Conservation (phyloP, 202 grass and related monocot species). For the Zizania palustris region DNA sequence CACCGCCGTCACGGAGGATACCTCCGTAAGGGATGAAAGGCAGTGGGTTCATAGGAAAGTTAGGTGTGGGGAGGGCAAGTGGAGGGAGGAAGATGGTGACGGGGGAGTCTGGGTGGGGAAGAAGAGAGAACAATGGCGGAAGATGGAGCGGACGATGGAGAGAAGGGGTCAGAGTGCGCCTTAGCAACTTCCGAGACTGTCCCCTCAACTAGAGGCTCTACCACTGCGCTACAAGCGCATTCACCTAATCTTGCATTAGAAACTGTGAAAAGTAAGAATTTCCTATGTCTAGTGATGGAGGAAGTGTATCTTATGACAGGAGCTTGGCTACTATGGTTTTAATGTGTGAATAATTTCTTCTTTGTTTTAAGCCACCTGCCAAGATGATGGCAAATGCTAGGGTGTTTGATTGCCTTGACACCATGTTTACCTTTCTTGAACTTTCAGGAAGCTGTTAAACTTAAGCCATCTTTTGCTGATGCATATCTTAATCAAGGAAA, state of each 20-base stretch:
- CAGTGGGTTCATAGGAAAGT: too few species aligned
- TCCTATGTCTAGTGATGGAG: background rate
- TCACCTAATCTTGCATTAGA: background rate
- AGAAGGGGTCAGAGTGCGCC: too few species aligned
- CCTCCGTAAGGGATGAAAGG: too few species aligned
- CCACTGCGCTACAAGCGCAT: too few species aligned
- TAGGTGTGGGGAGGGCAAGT: too few species aligned
- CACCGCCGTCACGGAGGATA: too few species aligned
- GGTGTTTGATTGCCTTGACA: background rate
- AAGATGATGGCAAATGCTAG: slow-evolving; percentile 17
- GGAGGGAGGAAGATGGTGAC: too few species aligned
- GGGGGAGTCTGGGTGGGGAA: too few species aligned
- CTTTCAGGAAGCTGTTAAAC: slow-evolving; percentile 84
- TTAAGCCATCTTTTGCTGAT: slow-evolving; percentile 82
- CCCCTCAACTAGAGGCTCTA: too few species aligned
- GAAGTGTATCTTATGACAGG: background rate
- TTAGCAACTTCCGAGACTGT: too few species aligned
- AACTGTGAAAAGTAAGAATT: background rate
- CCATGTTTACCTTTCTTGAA: slow-evolving; percentile 18
- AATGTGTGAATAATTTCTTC: background rate
- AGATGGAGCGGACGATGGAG: too few species aligned
- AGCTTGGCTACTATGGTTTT: background rate
- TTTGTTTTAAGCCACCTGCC: background rate
- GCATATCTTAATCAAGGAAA: slow-evolving; percentile 89
- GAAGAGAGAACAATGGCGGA: too few species aligned